Percentiles rank a stretch among this genome's conserved stretches.
These are phyloP conservation scores for Trypanosomatidae sp. DNA, from an alignment of 208 protist genomes.

Conservation along the genomic window DNA sequence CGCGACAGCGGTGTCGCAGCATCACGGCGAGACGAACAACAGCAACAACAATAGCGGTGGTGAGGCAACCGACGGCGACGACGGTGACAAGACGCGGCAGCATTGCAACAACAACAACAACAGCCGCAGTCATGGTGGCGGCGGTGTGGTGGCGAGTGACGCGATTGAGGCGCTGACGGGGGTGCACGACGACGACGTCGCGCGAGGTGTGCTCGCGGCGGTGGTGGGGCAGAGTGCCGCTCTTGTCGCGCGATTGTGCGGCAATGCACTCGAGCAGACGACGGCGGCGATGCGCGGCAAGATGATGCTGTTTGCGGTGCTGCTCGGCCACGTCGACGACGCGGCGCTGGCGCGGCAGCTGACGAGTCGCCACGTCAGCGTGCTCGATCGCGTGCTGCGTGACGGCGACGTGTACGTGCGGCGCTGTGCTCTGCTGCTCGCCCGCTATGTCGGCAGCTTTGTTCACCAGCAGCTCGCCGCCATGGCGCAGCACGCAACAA, in stretches of 20 bases:
- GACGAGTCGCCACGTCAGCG: conserved; percentile 19
- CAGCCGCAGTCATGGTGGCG: too few species aligned
- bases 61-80: too few species aligned
- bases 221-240: too few species aligned
- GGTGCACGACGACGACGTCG: conserved; percentile 9
- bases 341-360: conserved; percentile 25
- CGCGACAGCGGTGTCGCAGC: too few species aligned
- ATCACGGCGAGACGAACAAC: too few species aligned
- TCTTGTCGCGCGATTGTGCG: conserved; percentile 11
- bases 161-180: too few species aligned
- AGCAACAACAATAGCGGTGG: too few species aligned
- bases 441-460: conserved; percentile 30
- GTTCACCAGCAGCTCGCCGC: conserved; percentile 38
- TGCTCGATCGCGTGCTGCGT: conserved; percentile 38
- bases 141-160: conserved; percentile 14
- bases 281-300: conserved; percentile 58
- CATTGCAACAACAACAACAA: too few species aligned
- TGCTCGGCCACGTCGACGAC: conserved; percentile 50
- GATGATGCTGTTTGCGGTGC: conserved; percentile 35
- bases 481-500: conserved; percentile 18
- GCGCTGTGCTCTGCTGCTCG: conserved; percentile 27
- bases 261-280: conserved; percentile 20
- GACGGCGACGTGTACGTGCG: conserved; percentile 68
- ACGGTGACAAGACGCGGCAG: too few species aligned
- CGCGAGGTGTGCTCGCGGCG: conserved; percentile 10